Conservation (phyloP, 257 asterid species). For the Solanum medicagineum region DNA sequence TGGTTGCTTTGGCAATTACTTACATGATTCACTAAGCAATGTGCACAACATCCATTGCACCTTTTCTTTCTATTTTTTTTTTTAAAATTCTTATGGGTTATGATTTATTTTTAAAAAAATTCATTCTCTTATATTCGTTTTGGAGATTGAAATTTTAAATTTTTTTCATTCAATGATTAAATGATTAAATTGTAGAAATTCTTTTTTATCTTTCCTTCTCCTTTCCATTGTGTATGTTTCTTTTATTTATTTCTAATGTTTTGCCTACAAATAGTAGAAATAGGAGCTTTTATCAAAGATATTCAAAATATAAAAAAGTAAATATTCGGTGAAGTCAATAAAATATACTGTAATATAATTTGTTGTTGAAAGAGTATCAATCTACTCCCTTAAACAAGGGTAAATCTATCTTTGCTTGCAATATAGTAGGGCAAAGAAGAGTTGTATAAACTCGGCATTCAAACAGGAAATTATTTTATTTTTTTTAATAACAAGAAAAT, state of each 20-base stretch:
- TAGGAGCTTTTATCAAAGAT: fast-evolving
- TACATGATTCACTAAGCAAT: conserved; percentile 40
- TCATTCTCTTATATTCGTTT: not conserved
- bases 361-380: not conserved
- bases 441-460: not conserved
- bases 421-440: not conserved
- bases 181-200: not conserved
- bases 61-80: not conserved
- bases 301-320: not conserved
- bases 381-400: no score
- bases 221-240: not conserved
- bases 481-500: no score
- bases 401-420: not conserved
- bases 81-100: not conserved
- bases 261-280: not conserved
- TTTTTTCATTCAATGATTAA: not conserved
- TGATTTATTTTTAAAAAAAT: not conserved
- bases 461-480: not conserved
- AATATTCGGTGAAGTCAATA: not conserved
- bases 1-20: conserved; percentile 61
- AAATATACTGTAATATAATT: no score
- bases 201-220: not conserved
- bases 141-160: not conserved
- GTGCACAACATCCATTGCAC: not conserved
- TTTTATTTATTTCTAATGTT: not conserved